phyloP scores from a whole-genome alignment of 768 basidiomycete species.

The Psilocybe sp. region DNA sequence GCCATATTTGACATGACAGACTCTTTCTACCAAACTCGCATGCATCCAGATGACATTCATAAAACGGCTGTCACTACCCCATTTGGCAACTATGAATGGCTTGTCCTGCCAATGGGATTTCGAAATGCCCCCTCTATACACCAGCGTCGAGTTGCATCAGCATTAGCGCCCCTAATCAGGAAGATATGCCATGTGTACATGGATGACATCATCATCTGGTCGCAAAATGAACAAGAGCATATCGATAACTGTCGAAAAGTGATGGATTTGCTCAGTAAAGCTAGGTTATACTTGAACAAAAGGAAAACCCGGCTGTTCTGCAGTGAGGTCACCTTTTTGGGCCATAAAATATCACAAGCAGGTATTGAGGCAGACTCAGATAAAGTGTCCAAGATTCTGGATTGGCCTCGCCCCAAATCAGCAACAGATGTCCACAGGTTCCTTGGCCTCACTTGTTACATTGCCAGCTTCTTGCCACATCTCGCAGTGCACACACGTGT shows the following conservation, averaged over 20 bases:
- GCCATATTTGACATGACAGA: slow-evolving; percentile 23
- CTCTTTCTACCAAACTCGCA: slow-evolving; percentile 20
- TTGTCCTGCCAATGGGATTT: slow-evolving; percentile 34
- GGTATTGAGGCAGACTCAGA: slow-evolving; percentile 21
- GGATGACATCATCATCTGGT: slow-evolving; percentile 25
- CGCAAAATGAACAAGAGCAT: slow-evolving; percentile 10
- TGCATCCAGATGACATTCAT: slow-evolving; percentile 20
- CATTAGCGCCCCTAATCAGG: slow-evolving; percentile 20
- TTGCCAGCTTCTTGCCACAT: slow-evolving; percentile 10
- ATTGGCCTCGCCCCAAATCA: slow-evolving; percentile 23
- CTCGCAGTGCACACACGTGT: slow-evolving; percentile 3
- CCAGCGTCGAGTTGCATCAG: slow-evolving; percentile 21
- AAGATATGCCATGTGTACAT: slow-evolving; percentile 23
- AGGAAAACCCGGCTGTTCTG: slow-evolving; percentile 18
- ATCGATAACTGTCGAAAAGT: slow-evolving; percentile 2
- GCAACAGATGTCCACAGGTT: slow-evolving; percentile 12
- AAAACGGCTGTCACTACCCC: slow-evolving; percentile 36
- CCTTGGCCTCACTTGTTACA: slow-evolving; percentile 16
- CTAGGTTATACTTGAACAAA: slow-evolving; percentile 9
- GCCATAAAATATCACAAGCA: slow-evolving; percentile 32
- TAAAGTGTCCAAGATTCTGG: slow-evolving; percentile 23
- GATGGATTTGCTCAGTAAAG: slow-evolving; percentile 3
- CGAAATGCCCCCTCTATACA: slow-evolving; percentile 25
- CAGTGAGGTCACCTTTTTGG: slow-evolving; percentile 25
- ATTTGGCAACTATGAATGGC: slow-evolving; percentile 37